phyloP scores from a whole-genome alignment of 768 basidiomycete species.

The Macrocybe gigantea region DNA sequence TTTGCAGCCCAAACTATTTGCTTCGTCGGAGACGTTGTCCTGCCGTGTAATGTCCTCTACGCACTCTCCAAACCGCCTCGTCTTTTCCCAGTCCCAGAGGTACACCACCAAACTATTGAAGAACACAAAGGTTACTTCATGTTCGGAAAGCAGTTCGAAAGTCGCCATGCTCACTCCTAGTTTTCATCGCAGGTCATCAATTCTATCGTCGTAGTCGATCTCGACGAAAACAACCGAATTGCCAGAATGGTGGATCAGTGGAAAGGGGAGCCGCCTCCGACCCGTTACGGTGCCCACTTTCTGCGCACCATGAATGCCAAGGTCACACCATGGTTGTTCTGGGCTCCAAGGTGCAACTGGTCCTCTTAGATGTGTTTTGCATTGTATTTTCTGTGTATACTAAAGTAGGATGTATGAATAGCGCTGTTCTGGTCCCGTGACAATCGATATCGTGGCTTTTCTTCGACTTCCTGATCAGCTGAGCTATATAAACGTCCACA shows the following conservation, averaged over 20 bases:
- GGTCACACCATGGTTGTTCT: constrained; percentile 47
- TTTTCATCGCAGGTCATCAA: constrained; percentile 37
- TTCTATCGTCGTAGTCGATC: constrained; percentile 56
- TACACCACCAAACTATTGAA: constrained; percentile 52
- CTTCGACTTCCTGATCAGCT: no score
- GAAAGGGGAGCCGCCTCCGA: constrained; percentile 49
- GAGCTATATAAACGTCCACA: no score
- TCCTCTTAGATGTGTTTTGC: no score
- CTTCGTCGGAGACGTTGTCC: constrained; percentile 43
- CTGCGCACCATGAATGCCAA: constrained; percentile 48
- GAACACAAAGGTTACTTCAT: constrained; percentile 37
- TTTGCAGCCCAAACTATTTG: constrained; percentile 46
- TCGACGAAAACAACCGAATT: constrained; percentile 63
- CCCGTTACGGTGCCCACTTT: constrained; percentile 38
- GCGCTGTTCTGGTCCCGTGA: no score
- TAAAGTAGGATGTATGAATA: no score
- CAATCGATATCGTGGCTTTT: no score
- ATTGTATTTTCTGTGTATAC: no score
- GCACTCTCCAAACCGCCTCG: constrained; percentile 49
- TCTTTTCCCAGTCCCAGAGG: constrained; percentile 54
- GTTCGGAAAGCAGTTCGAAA: not conserved
- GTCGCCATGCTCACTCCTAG: not conserved
- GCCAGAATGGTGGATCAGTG: constrained; percentile 53
- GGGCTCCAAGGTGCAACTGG: constrained; percentile 32
- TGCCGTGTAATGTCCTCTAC: constrained; percentile 57